Percentiles rank a stretch among this genome's conserved stretches.
Conservation (phyloP, 768 basidiomycete genomes). For the Ramaria sp. region DNA sequence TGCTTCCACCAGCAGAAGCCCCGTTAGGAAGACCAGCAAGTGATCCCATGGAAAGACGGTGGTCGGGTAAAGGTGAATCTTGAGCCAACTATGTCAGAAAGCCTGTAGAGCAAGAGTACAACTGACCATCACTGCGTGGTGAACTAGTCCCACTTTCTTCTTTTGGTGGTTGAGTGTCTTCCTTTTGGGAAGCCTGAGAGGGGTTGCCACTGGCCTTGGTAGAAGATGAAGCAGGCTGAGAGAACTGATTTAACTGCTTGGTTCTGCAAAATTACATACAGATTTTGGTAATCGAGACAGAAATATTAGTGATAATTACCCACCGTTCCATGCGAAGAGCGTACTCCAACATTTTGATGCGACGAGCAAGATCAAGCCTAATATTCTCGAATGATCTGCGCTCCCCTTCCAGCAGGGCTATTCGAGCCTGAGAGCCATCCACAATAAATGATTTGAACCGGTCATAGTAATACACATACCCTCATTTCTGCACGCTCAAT, state of each 20-base stretch:
- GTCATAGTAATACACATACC: slow-evolving; percentile 38
- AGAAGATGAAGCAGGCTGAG: slow-evolving; percentile 47
- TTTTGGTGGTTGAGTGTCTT: slow-evolving; percentile 60
- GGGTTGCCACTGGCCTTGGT: slow-evolving; percentile 58
- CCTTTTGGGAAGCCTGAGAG: slow-evolving; percentile 50
- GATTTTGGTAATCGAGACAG: neutral
- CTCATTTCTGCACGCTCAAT: slow-evolving; percentile 99
- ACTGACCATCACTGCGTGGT: slow-evolving; percentile 70
- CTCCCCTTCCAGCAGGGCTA: slow-evolving; percentile 94
- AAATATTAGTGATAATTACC: slow-evolving; percentile 20
- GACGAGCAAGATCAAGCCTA: slow-evolving; percentile 87
- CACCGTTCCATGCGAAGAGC: slow-evolving; percentile 94
- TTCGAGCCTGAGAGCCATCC: slow-evolving; percentile 63
- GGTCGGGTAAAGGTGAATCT: slow-evolving; percentile 71
- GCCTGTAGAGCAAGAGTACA: neutral
- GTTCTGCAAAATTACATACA: slow-evolving; percentile 35
- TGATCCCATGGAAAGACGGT: slow-evolving; percentile 30
- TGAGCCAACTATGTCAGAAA: slow-evolving; percentile 11
- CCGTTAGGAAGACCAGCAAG: slow-evolving; percentile 40
- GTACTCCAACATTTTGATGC: slow-evolving; percentile 99
- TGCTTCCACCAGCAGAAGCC: slow-evolving; percentile 32
- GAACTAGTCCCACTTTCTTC: slow-evolving; percentile 76
- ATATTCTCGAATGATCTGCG: slow-evolving; percentile 95
- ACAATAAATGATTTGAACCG: slow-evolving; percentile 10
- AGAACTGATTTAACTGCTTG: slow-evolving; percentile 62